These are phyloP conservation scores for Pterocarpus macrocarpus DNA, from an alignment of 306 rosid species.

Conservation along the genomic window DNA sequence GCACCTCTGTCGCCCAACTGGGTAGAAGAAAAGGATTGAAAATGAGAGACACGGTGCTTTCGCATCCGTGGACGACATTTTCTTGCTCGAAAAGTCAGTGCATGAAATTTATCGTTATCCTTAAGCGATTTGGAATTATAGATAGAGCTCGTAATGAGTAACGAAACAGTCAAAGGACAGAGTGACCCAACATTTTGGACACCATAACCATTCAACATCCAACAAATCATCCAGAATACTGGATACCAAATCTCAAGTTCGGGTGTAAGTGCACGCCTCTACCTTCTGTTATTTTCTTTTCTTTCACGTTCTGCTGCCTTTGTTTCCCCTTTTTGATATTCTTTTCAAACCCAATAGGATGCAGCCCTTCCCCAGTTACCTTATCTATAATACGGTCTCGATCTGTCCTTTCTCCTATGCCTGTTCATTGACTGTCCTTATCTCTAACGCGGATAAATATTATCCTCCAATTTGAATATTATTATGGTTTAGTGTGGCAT, in stretches of 20 bases:
- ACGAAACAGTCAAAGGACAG: background rate
- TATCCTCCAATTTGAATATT: background rate
- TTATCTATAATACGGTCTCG: background rate
- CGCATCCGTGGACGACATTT: background rate
- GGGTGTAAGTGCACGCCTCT: slow-evolving; percentile 15
- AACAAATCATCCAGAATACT: slow-evolving; percentile 8
- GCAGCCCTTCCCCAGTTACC: background rate
- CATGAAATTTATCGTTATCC: background rate
- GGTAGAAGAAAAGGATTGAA: slow-evolving; percentile 18
- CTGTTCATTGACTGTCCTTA: background rate
- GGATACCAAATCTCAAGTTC: slow-evolving; percentile 2
- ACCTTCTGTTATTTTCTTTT: background rate
- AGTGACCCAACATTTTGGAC: slow-evolving; percentile 18
- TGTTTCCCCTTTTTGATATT: background rate
- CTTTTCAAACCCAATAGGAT: background rate
- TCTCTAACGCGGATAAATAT: background rate
- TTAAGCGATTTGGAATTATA: background rate
- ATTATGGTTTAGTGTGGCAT: background rate
- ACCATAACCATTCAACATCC: background rate
- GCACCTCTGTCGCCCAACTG: slow-evolving; percentile 1
- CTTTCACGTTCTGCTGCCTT: background rate
- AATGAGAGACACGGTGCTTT: background rate
- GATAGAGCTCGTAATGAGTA: background rate
- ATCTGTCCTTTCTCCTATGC: background rate
- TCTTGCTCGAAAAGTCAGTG: background rate